Evolutionary conservation across 1,139 yeast species (phyloP), one percentile per base, ranked within the genome.

Genomic region (Kurtzmaniella quercitrusa): DNA sequence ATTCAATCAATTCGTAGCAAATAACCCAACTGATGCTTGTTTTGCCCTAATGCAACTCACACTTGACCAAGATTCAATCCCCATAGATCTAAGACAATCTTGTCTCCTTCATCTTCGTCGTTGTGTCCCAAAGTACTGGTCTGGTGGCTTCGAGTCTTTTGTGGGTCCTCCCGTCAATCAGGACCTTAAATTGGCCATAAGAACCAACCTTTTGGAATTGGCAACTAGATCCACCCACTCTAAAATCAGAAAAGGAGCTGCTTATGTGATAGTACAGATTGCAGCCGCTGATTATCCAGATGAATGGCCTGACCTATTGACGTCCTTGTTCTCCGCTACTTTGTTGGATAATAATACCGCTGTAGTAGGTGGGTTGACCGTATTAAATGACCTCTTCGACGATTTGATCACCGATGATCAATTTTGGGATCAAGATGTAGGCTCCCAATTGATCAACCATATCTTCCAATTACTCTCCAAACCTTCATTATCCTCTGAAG

Each of bases 201-300:
- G 96, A 45, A 52, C 65, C 1, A 61, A 66, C 1, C 66, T 90
- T 43, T 52, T 91, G 42, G 52, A 61, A 9, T 59, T 87, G 36
- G 73, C 85, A n/a, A 65, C 78, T 1, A 59, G 73, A 8, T 71
- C 77, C 14, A 58, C 70, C 0, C 75, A 77, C 48, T 70, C 85
- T n/a, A 85, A 85, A 54, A 66, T 90, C 15, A 70, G 90, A 47
- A 75, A 75, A 34, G 77, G 87, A 41, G 79, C 86, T 2, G 81
- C 93, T 1, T 82, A 88, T 51, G 83, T 88, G 12, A 77, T 89
- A 21, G 86, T 87, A 2, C 95, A 86, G 54, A 86, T 93, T 19
- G 91, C 96, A 1, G 85, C 88, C 1, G 86, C 84, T 1, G 98
- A 93, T 57, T 91, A 80, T 57, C 98, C 98, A 0, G 98, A 93